phyloP scores from a whole-genome alignment of 2,329 filamentous ascomycete species.

The Alternaria ethzedia region DNA sequence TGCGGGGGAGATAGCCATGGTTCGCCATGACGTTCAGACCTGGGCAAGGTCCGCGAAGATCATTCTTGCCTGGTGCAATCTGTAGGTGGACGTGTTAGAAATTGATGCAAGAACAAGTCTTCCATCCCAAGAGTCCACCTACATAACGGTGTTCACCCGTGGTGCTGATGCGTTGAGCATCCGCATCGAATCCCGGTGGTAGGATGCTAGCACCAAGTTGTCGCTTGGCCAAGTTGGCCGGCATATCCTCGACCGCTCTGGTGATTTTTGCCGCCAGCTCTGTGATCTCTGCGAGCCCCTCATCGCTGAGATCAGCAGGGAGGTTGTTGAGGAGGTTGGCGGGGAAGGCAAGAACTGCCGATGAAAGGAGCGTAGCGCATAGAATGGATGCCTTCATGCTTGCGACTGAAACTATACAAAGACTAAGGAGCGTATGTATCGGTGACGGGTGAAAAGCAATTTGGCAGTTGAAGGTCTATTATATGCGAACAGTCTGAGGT shows the following conservation, averaged over 20 bases:
- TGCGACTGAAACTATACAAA: neutral
- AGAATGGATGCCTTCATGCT: neutral
- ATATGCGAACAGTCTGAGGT: neutral
- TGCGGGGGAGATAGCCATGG: conserved; percentile 40
- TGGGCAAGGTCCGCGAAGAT: conserved; percentile 38
- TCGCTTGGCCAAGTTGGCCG: neutral
- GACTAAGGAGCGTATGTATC: neutral
- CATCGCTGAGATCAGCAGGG: neutral
- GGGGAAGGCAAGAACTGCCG: neutral
- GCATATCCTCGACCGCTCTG: neutral
- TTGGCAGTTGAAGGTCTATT: neutral
- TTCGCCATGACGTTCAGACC: conserved; percentile 42
- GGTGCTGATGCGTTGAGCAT: neutral
- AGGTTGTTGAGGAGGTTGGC: neutral
- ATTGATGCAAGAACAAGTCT: neutral
- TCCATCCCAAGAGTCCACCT: neutral
- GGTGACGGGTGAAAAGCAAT: neutral
- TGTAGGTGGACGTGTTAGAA: neutral
- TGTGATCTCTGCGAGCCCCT: neutral
- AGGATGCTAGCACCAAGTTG: neutral
- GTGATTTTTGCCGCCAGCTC: neutral
- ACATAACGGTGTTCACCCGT: neutral
- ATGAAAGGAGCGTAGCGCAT: neutral
- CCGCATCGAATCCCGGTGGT: neutral
- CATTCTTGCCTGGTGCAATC: conserved; percentile 2